phyloP scores from a whole-genome alignment of 139 green algal species.

The Spirogloea muscicola region DNA sequence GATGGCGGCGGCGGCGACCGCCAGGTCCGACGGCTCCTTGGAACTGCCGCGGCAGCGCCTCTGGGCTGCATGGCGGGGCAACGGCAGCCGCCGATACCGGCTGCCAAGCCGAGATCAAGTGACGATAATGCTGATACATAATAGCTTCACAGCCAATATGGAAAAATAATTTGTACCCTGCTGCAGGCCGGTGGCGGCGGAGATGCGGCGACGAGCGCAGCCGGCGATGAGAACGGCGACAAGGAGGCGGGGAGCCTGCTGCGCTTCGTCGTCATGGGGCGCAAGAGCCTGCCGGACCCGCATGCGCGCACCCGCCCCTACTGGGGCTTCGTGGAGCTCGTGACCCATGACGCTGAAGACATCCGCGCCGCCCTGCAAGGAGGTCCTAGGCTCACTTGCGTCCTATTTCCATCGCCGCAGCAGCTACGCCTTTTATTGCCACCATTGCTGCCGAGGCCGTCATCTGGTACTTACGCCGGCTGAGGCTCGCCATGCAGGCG shows the following conservation, averaged over 20 bases:
- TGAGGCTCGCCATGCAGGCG: not conserved
- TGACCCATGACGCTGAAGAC: slow-evolving; percentile 20
- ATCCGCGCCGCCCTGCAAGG: too few species aligned
- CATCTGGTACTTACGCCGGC: too few species aligned
- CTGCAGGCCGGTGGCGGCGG: not conserved
- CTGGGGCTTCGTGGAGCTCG: slow-evolving; percentile 34
- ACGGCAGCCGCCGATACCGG: too few species aligned
- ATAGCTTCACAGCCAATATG: too few species aligned
- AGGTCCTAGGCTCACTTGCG: too few species aligned
- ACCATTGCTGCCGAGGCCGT: too few species aligned
- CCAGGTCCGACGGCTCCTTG: not conserved
- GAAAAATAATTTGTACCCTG: too few species aligned
- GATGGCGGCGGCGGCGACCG: not conserved
- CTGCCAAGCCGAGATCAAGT: too few species aligned
- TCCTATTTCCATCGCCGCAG: too few species aligned
- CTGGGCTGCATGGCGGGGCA: too few species aligned
- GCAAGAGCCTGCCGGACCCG: slow-evolving; percentile 2
- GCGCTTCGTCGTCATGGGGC: slow-evolving; percentile 9
- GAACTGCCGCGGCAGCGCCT: not conserved
- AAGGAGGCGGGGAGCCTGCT: not conserved
- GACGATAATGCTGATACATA: too few species aligned
- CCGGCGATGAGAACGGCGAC: not conserved
- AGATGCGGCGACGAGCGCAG: not conserved
- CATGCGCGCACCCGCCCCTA: slow-evolving; percentile 4
- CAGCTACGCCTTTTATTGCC: too few species aligned